Conservation (phyloP, 1,284 basidiomycete genomes). For the Trichosporon ovoides region DNA sequence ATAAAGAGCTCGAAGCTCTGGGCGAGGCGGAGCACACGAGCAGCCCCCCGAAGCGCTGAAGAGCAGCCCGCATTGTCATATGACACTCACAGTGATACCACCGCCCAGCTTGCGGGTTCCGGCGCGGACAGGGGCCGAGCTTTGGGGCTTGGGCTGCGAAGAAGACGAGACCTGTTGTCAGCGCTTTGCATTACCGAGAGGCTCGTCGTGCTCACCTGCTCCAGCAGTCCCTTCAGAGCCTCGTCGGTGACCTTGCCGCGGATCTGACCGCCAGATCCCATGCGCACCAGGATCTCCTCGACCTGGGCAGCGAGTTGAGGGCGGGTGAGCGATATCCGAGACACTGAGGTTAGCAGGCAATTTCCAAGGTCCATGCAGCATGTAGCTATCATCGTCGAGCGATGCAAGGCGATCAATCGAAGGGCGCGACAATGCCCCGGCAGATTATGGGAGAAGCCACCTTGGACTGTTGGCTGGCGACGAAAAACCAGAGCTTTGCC, state of each 20-base stretch:
- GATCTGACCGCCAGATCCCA: constrained; percentile 90
- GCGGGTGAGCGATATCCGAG: constrained; percentile 87
- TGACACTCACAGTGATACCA: constrained; percentile 45
- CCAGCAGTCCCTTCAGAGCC: constrained; percentile 83
- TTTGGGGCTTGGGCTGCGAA: constrained; percentile 26
- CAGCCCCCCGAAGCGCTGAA: no score
- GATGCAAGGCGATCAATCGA: no score
- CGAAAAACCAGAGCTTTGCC: no score
- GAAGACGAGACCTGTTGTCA: constrained; percentile 36
- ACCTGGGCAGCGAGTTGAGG: constrained; percentile 81
- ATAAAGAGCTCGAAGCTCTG: no score
- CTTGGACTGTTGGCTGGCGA: no score
- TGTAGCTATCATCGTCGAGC: background rate
- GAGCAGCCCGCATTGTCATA: no score
- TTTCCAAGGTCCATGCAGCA: no score
- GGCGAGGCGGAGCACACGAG: no score
- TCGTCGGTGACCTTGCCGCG: constrained; percentile 77
- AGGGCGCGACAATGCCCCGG: no score
- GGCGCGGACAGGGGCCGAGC: constrained; percentile 27
- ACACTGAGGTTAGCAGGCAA: constrained; percentile 58
- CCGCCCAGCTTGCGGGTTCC: constrained; percentile 41
- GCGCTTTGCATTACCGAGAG: no score
- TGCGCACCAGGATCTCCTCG: constrained; percentile 74
- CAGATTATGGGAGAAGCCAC: no score
- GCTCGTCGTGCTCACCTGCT: constrained; percentile 87